These are phyloP conservation scores for Mycena capillaripes DNA, from an alignment of 768 basidiomycete species.

Conservation along the genomic window DNA sequence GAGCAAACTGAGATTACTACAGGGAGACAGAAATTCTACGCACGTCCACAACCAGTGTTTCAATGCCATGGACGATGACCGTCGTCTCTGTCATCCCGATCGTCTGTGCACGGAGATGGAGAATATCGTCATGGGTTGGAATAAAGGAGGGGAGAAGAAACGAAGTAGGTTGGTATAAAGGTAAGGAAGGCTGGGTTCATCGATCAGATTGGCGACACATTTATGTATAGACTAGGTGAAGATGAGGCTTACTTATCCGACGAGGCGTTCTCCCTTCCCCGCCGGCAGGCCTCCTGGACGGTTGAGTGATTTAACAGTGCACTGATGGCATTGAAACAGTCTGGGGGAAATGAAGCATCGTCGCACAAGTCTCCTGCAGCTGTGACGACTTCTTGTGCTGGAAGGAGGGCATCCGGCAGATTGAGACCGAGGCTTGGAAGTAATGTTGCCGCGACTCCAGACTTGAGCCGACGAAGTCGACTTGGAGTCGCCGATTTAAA, in stretches of 20 bases:
- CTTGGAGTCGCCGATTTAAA: too few relatives aligned
- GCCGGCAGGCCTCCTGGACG: neutral
- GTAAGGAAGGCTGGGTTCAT: slow-evolving; percentile 77
- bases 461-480: too few relatives aligned
- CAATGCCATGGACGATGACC: slow-evolving; percentile 80
- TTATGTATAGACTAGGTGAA: neutral
- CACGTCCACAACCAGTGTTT: slow-evolving; percentile 92
- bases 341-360: neutral
- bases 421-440: neutral
- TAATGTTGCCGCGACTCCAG: too few relatives aligned
- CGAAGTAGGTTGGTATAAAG: slow-evolving; percentile 86
- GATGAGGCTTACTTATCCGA: neutral
- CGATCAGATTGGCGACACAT: neutral
- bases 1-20: neutral
- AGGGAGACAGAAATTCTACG: neutral
- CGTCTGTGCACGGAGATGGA: slow-evolving; percentile 88
- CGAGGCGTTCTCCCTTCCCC: neutral
- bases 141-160: slow-evolving; percentile 80
- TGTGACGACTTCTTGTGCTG: neutral
- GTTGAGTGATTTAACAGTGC: neutral
- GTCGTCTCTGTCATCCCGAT: slow-evolving; percentile 95
- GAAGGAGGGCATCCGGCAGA: neutral
- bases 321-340: neutral
- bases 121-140: slow-evolving; percentile 89
- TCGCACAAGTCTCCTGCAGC: neutral